Evolutionary conservation across 768 basidiomycete species (phyloP).

Genomic region (Phanerochaete carnosa): DNA sequence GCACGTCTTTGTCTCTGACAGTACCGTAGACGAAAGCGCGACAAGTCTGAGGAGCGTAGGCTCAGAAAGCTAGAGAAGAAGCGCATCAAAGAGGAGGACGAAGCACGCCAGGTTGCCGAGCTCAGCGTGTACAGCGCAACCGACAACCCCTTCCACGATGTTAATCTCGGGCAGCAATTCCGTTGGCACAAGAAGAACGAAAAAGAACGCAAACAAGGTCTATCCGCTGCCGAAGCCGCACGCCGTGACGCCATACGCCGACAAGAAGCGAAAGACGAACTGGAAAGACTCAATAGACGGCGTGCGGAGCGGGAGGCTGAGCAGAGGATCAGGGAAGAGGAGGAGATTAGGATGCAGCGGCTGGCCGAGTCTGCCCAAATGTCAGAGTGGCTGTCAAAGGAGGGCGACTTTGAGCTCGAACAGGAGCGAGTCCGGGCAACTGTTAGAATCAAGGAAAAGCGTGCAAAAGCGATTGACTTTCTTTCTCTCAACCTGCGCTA

Average conservation of each 20-base stretch:
- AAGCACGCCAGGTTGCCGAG: slow-evolving; percentile 89
- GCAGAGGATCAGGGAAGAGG: slow-evolving; percentile 84
- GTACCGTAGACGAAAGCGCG: slow-evolving; percentile 65
- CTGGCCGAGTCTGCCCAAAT: slow-evolving; percentile 94
- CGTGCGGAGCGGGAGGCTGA: slow-evolving; percentile 94
- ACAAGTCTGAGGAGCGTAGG: slow-evolving; percentile 82
- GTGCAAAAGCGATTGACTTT: slow-evolving; percentile 99
- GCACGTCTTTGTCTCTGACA: background rate
- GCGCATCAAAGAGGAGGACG: slow-evolving; percentile 79
- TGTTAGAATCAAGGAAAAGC: slow-evolving; percentile 92
- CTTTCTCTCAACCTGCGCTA: slow-evolving; percentile 94
- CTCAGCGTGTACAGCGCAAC: slow-evolving; percentile 94
- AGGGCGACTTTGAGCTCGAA: slow-evolving; percentile 95
- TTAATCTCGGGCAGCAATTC: slow-evolving; percentile 94
- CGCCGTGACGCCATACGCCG: slow-evolving; percentile 74
- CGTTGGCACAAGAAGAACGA: slow-evolving; percentile 99
- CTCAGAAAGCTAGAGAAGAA: slow-evolving; percentile 89
- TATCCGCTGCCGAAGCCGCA: slow-evolving; percentile 76
- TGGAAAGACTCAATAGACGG: slow-evolving; percentile 85
- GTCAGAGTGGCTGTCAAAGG: slow-evolving; percentile 97
- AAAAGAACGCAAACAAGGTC: slow-evolving; percentile 87
- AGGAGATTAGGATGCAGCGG: slow-evolving; percentile 84
- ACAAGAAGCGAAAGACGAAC: slow-evolving; percentile 92
- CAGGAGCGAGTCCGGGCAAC: slow-evolving; percentile 89
- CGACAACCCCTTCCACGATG: slow-evolving; percentile 98